Evolutionary conservation across 345 rosid genomes (phyloP), one percentile per base, ranked within the genome.

Genomic region (Kernera saxatilis): DNA sequence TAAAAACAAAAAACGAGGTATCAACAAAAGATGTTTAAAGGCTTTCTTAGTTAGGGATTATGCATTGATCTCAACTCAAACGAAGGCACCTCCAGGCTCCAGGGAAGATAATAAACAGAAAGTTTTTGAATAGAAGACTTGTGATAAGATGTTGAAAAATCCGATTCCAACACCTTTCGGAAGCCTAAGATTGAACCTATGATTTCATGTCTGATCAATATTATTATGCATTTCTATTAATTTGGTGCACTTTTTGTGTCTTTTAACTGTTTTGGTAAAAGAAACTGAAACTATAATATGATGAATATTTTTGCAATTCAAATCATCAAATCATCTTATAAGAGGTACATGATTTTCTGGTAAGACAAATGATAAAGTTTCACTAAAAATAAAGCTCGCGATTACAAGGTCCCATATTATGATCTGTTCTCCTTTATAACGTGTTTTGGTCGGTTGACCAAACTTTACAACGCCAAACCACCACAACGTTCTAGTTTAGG

Each of bases 401-500:
- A 73, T 73, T 37, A 13, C 3, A 29, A 73, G 72, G 72, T 27
- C 72, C 77, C 67, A 73, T 73, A 56, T 66, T 65, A 37, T 22
- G 77, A 73, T 73, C 27, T 48, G 33, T 61, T 65, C 26, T 67
- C 2, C 67, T 66, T 73, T 73, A 66, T 17, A 66, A 46, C 54
- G 67, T 73, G 72, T 39, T 45, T 46, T 57, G 60, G 77, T 73
- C 67, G 72, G 67, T 49, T 73, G 77, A 73, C 77, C 77, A 57
- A 66, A 49, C 67, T 57, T 73, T 58, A 66, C 72, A 73, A 72
- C 70, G 22, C 71, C 11, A 54, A 13, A 64, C 77, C 57, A 54
- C 71, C 25, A 54, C 48, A 44, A 37, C 48, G 4, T 64, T 54
- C 18, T 43, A 17, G 64, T 61, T 71, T 71, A 71, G 68, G 35